Percentiles rank a stretch among this genome's conserved stretches.
phyloP scores from a whole-genome alignment of 371 early-diverging fungal genomes.

The Fennellomyces sp. region DNA sequence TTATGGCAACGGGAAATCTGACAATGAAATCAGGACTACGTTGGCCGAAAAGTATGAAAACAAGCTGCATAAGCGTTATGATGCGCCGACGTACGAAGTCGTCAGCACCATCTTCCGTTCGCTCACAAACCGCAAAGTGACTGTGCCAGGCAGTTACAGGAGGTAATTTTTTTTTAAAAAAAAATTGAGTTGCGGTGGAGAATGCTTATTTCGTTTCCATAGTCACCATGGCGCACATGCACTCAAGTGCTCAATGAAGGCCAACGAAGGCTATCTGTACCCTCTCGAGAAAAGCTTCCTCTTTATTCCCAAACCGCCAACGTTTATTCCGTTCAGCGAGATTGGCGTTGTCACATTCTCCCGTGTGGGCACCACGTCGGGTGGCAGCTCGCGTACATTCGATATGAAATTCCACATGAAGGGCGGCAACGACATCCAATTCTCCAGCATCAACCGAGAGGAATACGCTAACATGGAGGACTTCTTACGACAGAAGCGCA shows the following conservation, averaged over 20 bases:
- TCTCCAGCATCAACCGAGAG: slow-evolving; percentile 89
- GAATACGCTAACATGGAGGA: slow-evolving; percentile 85
- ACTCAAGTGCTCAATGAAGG: slow-evolving; percentile 97
- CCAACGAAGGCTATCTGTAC: slow-evolving; percentile 97
- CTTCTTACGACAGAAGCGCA: slow-evolving; percentile 81
- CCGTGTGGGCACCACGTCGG: slow-evolving; percentile 74
- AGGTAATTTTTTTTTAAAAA: slow-evolving; percentile 17
- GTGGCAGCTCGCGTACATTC: slow-evolving; percentile 81
- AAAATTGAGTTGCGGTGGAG: too few species aligned
- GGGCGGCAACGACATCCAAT: slow-evolving; percentile 76
- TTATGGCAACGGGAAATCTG: neutral
- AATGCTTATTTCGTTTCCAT: slow-evolving; percentile 4
- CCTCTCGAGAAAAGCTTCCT: slow-evolving; percentile 92
- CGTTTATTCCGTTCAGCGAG: slow-evolving; percentile 85
- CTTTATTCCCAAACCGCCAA: slow-evolving; percentile 96
- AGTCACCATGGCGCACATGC: slow-evolving; percentile 81
- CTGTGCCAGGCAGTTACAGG: slow-evolving; percentile 70
- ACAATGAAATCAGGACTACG: slow-evolving; percentile 47
- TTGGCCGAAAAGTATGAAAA: slow-evolving; percentile 74
- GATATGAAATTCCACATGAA: slow-evolving; percentile 92
- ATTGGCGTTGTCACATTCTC: slow-evolving; percentile 93
- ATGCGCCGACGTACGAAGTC: slow-evolving; percentile 87
- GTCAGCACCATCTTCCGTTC: slow-evolving; percentile 91
- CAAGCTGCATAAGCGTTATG: slow-evolving; percentile 86
- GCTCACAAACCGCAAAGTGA: slow-evolving; percentile 81